These are phyloP conservation scores for Venturia asperata DNA, from an alignment of 2,329 filamentous ascomycete species.

Conservation along the genomic window DNA sequence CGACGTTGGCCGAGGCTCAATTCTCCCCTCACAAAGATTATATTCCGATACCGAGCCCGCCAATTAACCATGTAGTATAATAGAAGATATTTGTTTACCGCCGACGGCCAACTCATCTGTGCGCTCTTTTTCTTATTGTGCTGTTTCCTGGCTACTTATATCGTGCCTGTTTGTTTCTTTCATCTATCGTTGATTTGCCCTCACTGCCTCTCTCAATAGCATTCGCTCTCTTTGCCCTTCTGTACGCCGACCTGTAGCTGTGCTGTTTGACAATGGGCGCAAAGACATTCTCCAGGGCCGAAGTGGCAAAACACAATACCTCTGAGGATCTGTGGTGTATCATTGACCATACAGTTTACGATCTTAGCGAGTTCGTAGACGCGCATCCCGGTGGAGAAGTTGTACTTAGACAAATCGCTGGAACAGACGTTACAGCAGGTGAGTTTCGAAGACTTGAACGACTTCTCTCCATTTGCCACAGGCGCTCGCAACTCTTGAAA, in stretches of 20 bases:
- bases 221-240: not conserved
- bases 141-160: not conserved
- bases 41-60: not conserved
- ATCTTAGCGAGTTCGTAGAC: conserved; percentile 76
- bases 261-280: not conserved
- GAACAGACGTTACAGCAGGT: conserved; percentile 62
- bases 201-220: not conserved
- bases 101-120: not conserved
- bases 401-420: conserved; percentile 73
- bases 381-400: conserved; percentile 77
- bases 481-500: not conserved
- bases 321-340: conserved; percentile 76
- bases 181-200: not conserved
- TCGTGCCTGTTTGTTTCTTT: not conserved
- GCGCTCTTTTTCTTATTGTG: not conserved
- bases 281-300: conserved; percentile 32
- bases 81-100: not conserved
- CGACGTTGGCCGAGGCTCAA: conserved; percentile 2
- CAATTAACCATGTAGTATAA: not conserved
- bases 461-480: conserved; percentile 21
- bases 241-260: not conserved
- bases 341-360: conserved; percentile 81
- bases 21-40: not conserved
- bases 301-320: conserved; percentile 69
- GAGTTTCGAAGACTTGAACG: not conserved